phyloP scores from a whole-genome alignment of 352 stramenopile species.

The Pythium graminicola region DNA sequence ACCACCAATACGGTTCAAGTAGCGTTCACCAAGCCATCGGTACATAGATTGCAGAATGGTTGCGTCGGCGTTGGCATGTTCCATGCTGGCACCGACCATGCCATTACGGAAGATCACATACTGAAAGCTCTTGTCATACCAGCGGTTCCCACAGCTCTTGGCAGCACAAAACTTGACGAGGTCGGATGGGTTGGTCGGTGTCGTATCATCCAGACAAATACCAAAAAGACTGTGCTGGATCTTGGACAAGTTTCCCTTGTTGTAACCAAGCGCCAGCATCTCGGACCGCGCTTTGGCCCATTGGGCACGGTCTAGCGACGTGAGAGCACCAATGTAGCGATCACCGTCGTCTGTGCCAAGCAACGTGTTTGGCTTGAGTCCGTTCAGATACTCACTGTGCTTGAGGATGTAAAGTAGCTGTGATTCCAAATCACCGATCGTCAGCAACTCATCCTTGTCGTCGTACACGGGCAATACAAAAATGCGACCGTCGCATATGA shows the following conservation, averaged over 20 bases:
- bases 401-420: constrained; percentile 49
- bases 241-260: constrained; percentile 61
- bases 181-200: constrained; percentile 36
- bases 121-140: constrained; percentile 96
- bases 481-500: constrained; percentile 47
- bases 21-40: constrained; percentile 51
- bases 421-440: constrained; percentile 56
- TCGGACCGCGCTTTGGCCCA: constrained; percentile 79
- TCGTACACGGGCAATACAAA: constrained; percentile 52
- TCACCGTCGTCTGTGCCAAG: constrained; percentile 24
- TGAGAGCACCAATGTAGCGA: constrained; percentile 80
- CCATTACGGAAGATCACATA: constrained; percentile 91
- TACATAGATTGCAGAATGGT: constrained; percentile 77
- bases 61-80: constrained; percentile 94
- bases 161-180: constrained; percentile 52
- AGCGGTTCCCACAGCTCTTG: constrained; percentile 78
- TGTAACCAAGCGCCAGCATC: constrained; percentile 41
- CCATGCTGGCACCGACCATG: constrained; percentile 87
- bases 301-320: constrained; percentile 76
- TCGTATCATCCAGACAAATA: constrained; percentile 80
- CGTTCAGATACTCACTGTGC: constrained; percentile 38
- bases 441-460: constrained; percentile 35
- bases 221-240: constrained; percentile 88
- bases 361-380: constrained; percentile 20
- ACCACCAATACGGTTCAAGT: constrained; percentile 53